Evolutionary conservation across 2,329 filamentous ascomycete genomes (phyloP).

Genomic region (Aspergillus japonicus): DNA sequence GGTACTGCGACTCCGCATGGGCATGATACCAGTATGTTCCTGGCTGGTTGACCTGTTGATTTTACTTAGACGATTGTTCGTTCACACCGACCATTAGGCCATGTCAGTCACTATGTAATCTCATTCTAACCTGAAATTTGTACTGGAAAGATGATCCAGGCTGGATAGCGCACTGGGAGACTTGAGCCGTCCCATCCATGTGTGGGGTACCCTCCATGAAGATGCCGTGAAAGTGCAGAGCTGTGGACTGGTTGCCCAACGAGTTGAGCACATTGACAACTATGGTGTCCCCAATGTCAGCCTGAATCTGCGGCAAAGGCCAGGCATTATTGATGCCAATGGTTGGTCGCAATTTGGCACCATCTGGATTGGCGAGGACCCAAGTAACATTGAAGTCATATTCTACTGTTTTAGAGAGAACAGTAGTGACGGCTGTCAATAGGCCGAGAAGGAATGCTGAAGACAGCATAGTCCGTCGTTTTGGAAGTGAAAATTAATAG

Average conservation of each 20-base stretch:
- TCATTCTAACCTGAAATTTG: neutral
- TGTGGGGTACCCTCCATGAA: neutral
- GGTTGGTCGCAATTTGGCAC: neutral
- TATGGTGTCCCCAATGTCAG: neutral
- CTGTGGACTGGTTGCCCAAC: neutral
- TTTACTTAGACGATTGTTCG: neutral
- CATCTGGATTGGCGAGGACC: neutral
- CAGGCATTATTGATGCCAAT: neutral
- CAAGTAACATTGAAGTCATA: neutral
- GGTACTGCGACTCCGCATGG: neutral
- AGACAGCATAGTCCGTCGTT: neutral
- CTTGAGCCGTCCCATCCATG: neutral
- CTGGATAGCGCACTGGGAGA: neutral
- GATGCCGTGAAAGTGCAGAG: neutral
- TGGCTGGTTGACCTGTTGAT: neutral
- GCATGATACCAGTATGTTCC: neutral
- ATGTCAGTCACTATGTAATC: too few species aligned
- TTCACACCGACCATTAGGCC: neutral
- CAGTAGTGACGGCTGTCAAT: neutral
- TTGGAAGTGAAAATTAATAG: neutral
- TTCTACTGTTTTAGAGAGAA: neutral
- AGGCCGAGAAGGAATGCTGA: neutral
- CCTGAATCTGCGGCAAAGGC: neutral
- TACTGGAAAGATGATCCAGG: neutral
- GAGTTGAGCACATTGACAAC: neutral